Conservation (phyloP, 2,329 filamentous ascomycete species). For the Colletotrichum agaves region DNA sequence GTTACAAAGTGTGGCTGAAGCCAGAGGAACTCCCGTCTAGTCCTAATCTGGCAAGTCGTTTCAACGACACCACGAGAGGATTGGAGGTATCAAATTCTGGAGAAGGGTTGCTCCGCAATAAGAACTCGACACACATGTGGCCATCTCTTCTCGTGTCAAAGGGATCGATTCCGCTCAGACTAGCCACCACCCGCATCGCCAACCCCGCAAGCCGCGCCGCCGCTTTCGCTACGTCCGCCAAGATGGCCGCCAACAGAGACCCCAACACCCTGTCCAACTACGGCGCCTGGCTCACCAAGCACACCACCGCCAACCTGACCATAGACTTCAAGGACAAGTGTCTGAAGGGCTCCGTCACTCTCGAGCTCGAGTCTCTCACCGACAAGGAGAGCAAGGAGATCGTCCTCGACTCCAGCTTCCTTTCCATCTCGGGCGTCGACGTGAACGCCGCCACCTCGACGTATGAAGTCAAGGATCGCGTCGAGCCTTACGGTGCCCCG, state of each 20-base stretch:
- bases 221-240: conserved; percentile 27
- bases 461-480: conserved; percentile 77
- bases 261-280: conserved; percentile 95
- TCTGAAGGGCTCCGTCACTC: conserved; percentile 79
- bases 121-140: conserved; percentile 34
- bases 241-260: conserved; percentile 65
- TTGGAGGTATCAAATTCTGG: conserved; percentile 30
- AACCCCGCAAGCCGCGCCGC: conserved; percentile 12
- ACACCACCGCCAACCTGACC: conserved; percentile 83
- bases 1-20: conserved; percentile 24
- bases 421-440: conserved; percentile 78
- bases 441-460: conserved; percentile 71
- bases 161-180: conserved; percentile 33
- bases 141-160: conserved; percentile 33
- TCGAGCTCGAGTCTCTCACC: conserved; percentile 82
- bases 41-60: conserved; percentile 36
- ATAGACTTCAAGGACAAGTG: conserved; percentile 86
- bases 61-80: conserved; percentile 34
- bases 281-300: conserved; percentile 83
- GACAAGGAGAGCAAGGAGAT: conserved; percentile 79
- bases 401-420: conserved; percentile 86
- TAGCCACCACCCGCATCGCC: conserved; percentile 16
- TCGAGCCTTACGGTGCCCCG: conserved; percentile 80
- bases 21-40: conserved; percentile 33
- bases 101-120: conserved; percentile 29